Evolutionary conservation across 768 basidiomycete species (phyloP).

Genomic region (Harrya chromipes): DNA sequence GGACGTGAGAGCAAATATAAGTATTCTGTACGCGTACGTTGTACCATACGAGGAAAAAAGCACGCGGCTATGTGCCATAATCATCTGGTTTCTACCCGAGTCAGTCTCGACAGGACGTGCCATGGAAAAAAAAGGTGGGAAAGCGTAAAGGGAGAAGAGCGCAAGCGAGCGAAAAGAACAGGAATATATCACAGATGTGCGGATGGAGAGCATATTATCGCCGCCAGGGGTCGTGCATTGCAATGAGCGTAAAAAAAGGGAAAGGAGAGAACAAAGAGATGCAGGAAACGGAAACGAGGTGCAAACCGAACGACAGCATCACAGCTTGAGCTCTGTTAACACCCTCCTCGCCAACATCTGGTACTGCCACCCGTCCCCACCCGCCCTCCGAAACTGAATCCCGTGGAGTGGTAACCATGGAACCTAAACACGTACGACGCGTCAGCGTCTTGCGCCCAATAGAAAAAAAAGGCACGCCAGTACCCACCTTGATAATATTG

Average conservation of each 20-base stretch:
- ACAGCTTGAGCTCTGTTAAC: constrained; percentile 84
- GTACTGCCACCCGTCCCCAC: constrained; percentile 96
- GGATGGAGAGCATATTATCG: constrained; percentile 21
- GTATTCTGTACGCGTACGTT: background rate
- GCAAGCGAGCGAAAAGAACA: constrained; percentile 1
- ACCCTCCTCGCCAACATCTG: constrained; percentile 91
- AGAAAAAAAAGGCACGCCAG: background rate
- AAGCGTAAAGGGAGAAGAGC: background rate
- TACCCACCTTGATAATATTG: constrained; percentile 89
- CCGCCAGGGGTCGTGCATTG: constrained; percentile 13
- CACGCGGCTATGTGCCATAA: background rate
- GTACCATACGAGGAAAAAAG: background rate
- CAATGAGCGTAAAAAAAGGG: background rate
- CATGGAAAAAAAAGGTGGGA: background rate
- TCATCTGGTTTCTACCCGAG: constrained; percentile 2
- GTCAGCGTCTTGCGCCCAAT: background rate
- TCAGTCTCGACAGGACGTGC: background rate
- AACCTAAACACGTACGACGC: constrained; percentile 48
- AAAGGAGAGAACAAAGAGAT: background rate
- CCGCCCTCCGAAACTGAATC: constrained; percentile 88
- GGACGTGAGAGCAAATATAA: background rate
- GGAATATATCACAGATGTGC: constrained; percentile 22
- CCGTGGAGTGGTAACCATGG: constrained; percentile 92
- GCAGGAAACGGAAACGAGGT: background rate
- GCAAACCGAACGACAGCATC: constrained; percentile 20